phyloP scores from a whole-genome alignment of 164 flowering plant genomes.

The Piper longum region DNA sequence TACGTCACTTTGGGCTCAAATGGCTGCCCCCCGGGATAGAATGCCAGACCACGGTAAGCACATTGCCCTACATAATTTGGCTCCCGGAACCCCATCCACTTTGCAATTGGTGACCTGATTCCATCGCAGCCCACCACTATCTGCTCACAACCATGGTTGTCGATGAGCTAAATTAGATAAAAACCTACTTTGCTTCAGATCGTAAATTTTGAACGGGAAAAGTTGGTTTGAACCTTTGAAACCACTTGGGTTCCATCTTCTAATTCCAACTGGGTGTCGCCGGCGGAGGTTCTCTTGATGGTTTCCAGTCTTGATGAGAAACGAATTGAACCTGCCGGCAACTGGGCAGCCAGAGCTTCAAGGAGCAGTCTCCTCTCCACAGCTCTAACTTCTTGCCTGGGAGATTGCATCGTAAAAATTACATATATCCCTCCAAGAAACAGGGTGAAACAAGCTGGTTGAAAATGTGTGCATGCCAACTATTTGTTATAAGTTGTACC shows the following conservation, averaged over 20 bases:
- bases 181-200: neutral
- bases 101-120: conserved; percentile 69
- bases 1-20: conserved; percentile 55
- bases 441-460: neutral
- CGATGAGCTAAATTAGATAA: neutral
- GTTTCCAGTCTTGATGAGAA: conserved; percentile 59
- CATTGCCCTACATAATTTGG: conserved; percentile 75
- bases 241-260: conserved; percentile 43
- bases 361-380: conserved; percentile 78
- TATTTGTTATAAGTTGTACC: neutral
- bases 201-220: neutral
- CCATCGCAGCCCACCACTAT: conserved; percentile 90
- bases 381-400: conserved; percentile 90
- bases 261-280: conserved; percentile 44
- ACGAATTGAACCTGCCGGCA: conserved; percentile 42
- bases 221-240: conserved; percentile 39
- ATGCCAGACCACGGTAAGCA: conserved; percentile 80
- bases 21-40: conserved; percentile 59
- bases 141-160: conserved; percentile 16
- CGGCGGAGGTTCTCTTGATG: conserved; percentile 26
- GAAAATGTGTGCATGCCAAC: neutral
- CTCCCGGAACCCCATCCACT: conserved; percentile 86
- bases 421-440: neutral
- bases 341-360: conserved; percentile 58
- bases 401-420: neutral